Evolutionary conservation across 441 rosid genomes (phyloP).

Genomic region (Jatropha multifida): DNA sequence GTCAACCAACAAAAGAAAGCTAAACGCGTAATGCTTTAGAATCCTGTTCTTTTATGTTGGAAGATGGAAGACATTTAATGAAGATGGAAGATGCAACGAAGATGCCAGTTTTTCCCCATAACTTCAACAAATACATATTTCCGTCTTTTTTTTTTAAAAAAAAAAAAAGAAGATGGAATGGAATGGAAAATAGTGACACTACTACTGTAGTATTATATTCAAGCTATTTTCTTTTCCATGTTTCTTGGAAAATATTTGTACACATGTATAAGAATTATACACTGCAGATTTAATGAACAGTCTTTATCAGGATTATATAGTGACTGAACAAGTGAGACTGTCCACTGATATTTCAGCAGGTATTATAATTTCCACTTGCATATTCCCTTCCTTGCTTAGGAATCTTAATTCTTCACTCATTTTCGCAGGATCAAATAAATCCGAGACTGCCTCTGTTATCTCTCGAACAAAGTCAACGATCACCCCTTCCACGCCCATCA

Average conservation of each 20-base stretch:
- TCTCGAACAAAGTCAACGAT: conserved; percentile 77
- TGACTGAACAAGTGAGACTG: not conserved
- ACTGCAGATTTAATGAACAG: not conserved
- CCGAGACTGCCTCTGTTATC: conserved; percentile 53
- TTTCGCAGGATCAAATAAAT: conserved; percentile 8
- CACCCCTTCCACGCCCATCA: conserved; percentile 89
- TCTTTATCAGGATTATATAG: not conserved
- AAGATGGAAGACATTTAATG: too few relatives aligned
- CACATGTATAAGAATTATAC: not conserved
- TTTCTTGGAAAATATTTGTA: not conserved
- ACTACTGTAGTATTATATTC: not conserved
- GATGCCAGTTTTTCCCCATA: too few relatives aligned
- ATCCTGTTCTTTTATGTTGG: too few relatives aligned
- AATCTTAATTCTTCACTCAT: conserved; percentile 25
- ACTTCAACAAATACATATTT: too few relatives aligned
- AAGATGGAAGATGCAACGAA: too few relatives aligned
- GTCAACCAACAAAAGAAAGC: too few relatives aligned
- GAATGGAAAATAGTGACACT: too few relatives aligned
- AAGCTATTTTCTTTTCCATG: not conserved
- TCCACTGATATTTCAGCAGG: not conserved
- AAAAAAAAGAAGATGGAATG: too few relatives aligned
- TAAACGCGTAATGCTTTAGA: too few relatives aligned
- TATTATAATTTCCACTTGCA: conserved; percentile 14
- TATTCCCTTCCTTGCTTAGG: conserved; percentile 21
- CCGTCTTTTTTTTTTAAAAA: too few relatives aligned